phyloP scores from a whole-genome alignment of 768 basidiomycete genomes.

The Lepiota brunneoincarnata region DNA sequence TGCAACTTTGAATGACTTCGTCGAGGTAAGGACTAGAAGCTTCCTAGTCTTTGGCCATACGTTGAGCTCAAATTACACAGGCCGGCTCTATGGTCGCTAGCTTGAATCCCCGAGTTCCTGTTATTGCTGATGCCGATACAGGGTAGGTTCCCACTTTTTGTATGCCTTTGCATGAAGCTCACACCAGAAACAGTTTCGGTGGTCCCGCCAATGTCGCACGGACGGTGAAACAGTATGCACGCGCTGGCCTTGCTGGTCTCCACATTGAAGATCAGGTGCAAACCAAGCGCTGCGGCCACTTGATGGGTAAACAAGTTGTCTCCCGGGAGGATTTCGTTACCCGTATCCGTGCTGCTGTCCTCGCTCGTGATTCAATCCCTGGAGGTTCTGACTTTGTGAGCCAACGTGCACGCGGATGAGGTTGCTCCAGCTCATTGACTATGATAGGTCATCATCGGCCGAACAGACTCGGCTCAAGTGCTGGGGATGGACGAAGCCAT shows the following conservation, averaged over 20 bases:
- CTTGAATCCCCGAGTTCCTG: constrained; percentile 57
- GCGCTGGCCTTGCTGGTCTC: constrained; percentile 66
- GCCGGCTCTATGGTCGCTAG: constrained; percentile 70
- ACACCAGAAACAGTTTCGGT: constrained; percentile 42
- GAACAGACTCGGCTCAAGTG: constrained; percentile 76
- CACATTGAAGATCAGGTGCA: constrained; percentile 84
- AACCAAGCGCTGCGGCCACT: constrained; percentile 76
- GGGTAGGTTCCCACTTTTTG: constrained; percentile 39
- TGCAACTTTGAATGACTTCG: constrained; percentile 75
- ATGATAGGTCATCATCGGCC: constrained; percentile 62
- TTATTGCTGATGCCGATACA: constrained; percentile 79
- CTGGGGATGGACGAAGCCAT: constrained; percentile 77
- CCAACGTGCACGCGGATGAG: neutral
- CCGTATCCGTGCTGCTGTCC: constrained; percentile 73
- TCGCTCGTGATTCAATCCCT: constrained; percentile 71
- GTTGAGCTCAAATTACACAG: constrained; percentile 19
- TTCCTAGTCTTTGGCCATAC: neutral
- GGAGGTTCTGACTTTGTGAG: constrained; percentile 69
- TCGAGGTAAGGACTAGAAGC: constrained; percentile 36
- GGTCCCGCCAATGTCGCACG: constrained; percentile 74
- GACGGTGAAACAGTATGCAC: constrained; percentile 66
- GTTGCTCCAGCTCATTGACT: neutral
- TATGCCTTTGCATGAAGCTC: neutral
- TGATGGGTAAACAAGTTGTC: constrained; percentile 79
- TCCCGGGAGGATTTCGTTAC: constrained; percentile 72